Evolutionary conservation across 192 early-diverging fungal species (phyloP), one percentile per base, ranked within the genome.

Genomic region (Coemansia sp.): DNA sequence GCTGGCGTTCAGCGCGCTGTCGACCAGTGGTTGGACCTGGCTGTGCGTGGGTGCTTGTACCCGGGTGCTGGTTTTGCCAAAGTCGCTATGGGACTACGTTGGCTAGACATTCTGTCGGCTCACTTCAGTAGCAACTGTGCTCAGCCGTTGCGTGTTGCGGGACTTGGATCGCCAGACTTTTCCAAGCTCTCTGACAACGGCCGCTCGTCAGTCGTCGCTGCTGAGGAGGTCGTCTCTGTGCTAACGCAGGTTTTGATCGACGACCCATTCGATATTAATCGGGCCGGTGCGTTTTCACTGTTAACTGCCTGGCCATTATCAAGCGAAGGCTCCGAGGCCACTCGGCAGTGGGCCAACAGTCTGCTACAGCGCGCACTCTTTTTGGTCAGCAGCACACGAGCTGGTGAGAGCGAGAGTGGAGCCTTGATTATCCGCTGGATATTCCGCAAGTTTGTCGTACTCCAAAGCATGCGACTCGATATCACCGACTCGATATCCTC

Each of bases 361-460:
- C 64, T 93, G 62, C 74, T 93, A 6, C 75, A 83, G 46, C 88
- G 88, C 72, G 90, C 87, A 4, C 68, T 93, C 28, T 74, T 77
- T 38, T 78, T 86, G 75, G 81, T 93, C 28, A 80, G 70, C 63
- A 92, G 89, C 67, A 87, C 88, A 13, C 75, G 91, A 11, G 91
- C 93, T 13, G 87, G 88, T 17, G 92, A 96, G 73, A 91, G 93
- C 72, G 92, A 93, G 55, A 88, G 89, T 67, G 95, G 93, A 35
- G 91, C 92, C n/a, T 86, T 91, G 70, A 76, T 94, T 13, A 80
- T 95, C 40, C 86, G 91, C 21, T 84, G 91, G 73, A 70, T 95
- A 23, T 95, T 94, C 82, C 80, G 84, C 37, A 93, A 92, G 65
- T 95, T 92, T 78, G 90, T 93, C 6, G 63, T 86, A 32, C 66